These are phyloP conservation scores for Paramyrothecium sp. DNA, from an alignment of 2,329 filamentous ascomycete genomes.

Conservation along the genomic window DNA sequence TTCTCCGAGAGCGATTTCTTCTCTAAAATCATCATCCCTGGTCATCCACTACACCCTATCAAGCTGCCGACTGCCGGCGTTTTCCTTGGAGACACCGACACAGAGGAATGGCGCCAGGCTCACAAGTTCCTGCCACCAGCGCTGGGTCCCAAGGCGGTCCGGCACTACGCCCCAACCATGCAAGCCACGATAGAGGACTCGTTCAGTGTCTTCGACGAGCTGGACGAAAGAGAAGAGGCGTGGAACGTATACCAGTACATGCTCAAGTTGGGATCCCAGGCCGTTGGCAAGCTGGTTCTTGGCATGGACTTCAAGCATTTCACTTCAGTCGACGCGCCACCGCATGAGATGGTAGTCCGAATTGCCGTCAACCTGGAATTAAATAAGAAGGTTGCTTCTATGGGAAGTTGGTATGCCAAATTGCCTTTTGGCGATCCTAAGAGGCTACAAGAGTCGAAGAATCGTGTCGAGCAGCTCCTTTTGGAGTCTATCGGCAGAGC, in stretches of 20 bases:
- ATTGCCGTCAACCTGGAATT: conserved; percentile 51
- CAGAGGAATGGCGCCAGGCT: conserved; percentile 45
- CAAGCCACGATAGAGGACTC: conserved; percentile 50
- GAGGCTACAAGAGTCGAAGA: conserved; percentile 31
- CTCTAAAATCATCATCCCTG: conserved; percentile 50
- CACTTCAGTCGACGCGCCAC: conserved; percentile 37
- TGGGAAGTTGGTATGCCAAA: conserved; percentile 53
- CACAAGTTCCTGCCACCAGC: conserved; percentile 64
- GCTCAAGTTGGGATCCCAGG: conserved; percentile 46
- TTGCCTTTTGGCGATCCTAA: conserved; percentile 58
- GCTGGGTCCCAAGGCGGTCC: conserved; percentile 57
- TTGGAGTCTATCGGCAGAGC: conserved; percentile 35
- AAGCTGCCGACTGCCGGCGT: conserved; percentile 40
- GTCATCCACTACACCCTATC: conserved; percentile 43
- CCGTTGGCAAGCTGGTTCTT: conserved; percentile 42
- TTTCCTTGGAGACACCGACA: conserved; percentile 50
- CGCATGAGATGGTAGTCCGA: conserved; percentile 48
- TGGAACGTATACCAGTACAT: conserved; percentile 51
- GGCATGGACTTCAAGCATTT: conserved; percentile 47
- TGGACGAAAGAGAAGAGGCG: conserved; percentile 46
- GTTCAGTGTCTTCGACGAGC: conserved; percentile 47
- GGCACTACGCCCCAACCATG: conserved; percentile 60
- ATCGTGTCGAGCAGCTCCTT: conserved; percentile 33
- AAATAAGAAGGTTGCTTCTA: conserved; percentile 57
- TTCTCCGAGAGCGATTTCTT: conserved; percentile 51